Evolutionary conservation across 495 filamentous ascomycete genomes (phyloP), one percentile per base, ranked within the genome.

Genomic region (Tuber indicum): DNA sequence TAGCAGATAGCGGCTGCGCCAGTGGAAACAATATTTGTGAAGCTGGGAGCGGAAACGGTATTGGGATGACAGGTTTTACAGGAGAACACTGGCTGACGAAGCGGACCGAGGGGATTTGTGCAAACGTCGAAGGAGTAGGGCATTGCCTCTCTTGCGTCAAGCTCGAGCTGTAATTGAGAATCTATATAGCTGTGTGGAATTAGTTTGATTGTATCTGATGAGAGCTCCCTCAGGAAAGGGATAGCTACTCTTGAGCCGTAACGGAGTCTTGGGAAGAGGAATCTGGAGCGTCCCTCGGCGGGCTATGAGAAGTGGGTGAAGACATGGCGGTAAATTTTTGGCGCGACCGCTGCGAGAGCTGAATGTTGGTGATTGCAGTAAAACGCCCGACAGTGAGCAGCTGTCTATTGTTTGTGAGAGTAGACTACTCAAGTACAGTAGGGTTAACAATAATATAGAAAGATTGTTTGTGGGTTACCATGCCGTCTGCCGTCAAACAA

Each of bases 91-190:
- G 84, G 89, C 84, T 99, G 96, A 39, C 94, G 92, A 39, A 98
- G 87, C 4, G 94, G 87, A 3, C 96, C 96, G 76, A 98, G 89
- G 44, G 90, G 89, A 81, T 94, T 90, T 69, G 96, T 97, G 86
- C 96, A 99, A 41, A 91, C 90, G 79, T 97, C 92, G 82, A 99
- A 97, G 79, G 93, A 92, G 85, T 97, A 99, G 78, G 96, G 96
- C 44, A 99, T 89, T 77, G 91, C 90, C 86, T 98, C 95, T 73
- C 96, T 93, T 58, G 96, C 96, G 85, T 99, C 96, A 36, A 91
- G 91, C 86, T 99, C 96, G 74, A 99, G 91, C 74, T 90, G 90
- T 76, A 97, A 91, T 82, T 99, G 96, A 74, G 89, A 91, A 78
- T 92, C 89, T 81, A 98, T 94, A 84, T 94, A 99, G 66, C 92